Conservation (phyloP, 495 filamentous ascomycete species). For the Talaromyces wortmannii region DNA sequence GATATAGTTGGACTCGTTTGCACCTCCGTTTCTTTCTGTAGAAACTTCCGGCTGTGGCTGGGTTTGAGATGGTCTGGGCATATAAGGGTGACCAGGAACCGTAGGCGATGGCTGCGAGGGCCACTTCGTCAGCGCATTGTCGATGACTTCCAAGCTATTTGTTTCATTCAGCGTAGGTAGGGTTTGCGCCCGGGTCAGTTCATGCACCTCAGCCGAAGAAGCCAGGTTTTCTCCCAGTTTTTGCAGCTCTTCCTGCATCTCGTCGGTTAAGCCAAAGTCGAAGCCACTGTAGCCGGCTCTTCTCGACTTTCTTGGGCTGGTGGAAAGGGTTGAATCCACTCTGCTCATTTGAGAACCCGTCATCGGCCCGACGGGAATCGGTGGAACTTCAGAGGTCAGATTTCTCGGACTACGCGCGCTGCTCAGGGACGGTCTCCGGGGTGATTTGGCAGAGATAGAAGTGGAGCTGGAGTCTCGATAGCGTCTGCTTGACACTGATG, state of each 20-base stretch:
- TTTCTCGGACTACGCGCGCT: slow-evolving; percentile 25
- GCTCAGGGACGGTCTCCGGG: slow-evolving; percentile 30
- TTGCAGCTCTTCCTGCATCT: slow-evolving; percentile 3
- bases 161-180: neutral
- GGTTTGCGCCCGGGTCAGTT: slow-evolving; percentile 1
- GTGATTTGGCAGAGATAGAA: slow-evolving; percentile 9
- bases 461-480: slow-evolving; percentile 22
- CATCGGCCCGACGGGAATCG: slow-evolving; percentile 24
- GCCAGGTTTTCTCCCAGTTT: neutral
- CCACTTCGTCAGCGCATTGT: slow-evolving; percentile 3
- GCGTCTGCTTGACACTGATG: slow-evolving; percentile 36
- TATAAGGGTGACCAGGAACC: neutral
- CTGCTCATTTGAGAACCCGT: slow-evolving; percentile 10
- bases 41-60: neutral
- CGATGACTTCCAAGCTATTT: neutral
- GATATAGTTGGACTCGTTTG: slow-evolving; percentile 34
- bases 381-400: slow-evolving; percentile 30
- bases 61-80: slow-evolving; percentile 12
- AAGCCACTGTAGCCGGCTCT: slow-evolving; percentile 18
- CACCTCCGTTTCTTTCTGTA: slow-evolving; percentile 4
- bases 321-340: slow-evolving; percentile 18
- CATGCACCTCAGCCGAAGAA: neutral
- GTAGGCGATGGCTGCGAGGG: slow-evolving; percentile 4
- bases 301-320: slow-evolving; percentile 12
- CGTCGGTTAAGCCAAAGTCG: slow-evolving; percentile 7